Percentiles rank a stretch among this genome's conserved stretches.
These are phyloP conservation scores for Fusarium pininemorale DNA, from an alignment of 2,329 filamentous ascomycete species.

Conservation along the genomic window DNA sequence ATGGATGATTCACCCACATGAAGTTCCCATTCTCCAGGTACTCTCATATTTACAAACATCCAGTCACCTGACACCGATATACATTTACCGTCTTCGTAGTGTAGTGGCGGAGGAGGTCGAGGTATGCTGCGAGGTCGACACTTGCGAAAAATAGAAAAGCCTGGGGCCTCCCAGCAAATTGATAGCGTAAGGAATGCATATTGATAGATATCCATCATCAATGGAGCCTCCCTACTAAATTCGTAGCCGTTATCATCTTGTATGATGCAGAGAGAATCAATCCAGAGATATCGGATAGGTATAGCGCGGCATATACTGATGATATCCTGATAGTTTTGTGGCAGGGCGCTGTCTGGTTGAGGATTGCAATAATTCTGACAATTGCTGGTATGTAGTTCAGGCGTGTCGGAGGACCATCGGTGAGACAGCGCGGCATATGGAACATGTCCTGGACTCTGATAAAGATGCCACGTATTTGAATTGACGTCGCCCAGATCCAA, in stretches of 20 bases:
- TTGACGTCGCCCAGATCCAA: accelerated
- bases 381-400: accelerated
- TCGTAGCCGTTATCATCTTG: neutral
- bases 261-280: neutral
- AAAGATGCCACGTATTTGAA: accelerated
- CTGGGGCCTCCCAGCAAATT: neutral
- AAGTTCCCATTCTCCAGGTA: accelerated
- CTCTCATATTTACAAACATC: accelerated
- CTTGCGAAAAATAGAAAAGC: accelerated
- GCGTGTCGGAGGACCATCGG: neutral
- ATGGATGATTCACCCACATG: neutral
- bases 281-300: neutral
- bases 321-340: neutral
- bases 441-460: neutral
- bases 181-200: neutral
- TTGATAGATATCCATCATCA: neutral
- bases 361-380: accelerated
- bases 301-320: neutral
- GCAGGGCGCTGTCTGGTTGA: neutral
- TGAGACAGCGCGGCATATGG: neutral
- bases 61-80: accelerated
- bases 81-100: too few species aligned
- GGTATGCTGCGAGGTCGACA: neutral
- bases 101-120: accelerated
- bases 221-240: neutral